A percentile compares a stretch with the other conserved stretches of the same genome.
phyloP scores from a whole-genome alignment of 108 stramenopile species.

The Nannochloropsis oceanica region DNA sequence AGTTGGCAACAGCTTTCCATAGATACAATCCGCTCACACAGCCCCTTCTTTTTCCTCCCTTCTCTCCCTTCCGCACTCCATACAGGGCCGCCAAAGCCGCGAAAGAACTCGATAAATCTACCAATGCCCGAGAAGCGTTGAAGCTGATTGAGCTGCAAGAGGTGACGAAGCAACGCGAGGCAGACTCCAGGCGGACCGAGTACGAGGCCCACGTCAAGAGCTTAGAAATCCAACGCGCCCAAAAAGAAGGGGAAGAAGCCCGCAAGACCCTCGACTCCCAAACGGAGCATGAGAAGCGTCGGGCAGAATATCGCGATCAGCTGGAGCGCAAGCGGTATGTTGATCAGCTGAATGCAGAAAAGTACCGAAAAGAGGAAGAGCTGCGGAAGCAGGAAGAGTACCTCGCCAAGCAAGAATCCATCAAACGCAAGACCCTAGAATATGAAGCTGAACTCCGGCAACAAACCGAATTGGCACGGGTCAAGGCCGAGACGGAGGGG shows the following conservation, averaged over 20 bases:
- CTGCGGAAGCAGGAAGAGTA: constrained; percentile 90
- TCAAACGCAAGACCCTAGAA: constrained; percentile 90
- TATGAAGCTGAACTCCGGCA: constrained; percentile 69
- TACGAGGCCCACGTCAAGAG: constrained; percentile 79
- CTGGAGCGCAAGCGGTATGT: constrained; percentile 87
- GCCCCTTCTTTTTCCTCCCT: background rate
- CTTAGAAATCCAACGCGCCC: constrained; percentile 63
- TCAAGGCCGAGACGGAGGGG: constrained; percentile 82
- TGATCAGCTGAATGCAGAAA: constrained; percentile 72
- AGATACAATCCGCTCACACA: too few species aligned
- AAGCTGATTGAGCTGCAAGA: constrained; percentile 84
- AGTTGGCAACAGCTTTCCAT: too few species aligned
- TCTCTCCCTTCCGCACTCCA: background rate
- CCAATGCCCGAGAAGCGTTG: constrained; percentile 49
- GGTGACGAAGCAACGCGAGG: constrained; percentile 64
- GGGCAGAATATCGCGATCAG: constrained; percentile 77
- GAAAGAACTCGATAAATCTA: constrained; percentile 26
- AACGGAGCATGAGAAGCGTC: constrained; percentile 75
- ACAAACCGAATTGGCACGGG: constrained; percentile 59
- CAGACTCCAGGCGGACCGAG: constrained; percentile 60
- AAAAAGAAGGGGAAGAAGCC: constrained; percentile 82
- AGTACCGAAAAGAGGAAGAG: constrained; percentile 90
- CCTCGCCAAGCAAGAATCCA: constrained; percentile 78
- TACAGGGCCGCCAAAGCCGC: constrained; percentile 33
- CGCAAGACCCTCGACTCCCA: constrained; percentile 78